Base-by-base conservation (phyloP, 768 basidiomycete species). In the Leccinum olivaceopallidum region DNA sequence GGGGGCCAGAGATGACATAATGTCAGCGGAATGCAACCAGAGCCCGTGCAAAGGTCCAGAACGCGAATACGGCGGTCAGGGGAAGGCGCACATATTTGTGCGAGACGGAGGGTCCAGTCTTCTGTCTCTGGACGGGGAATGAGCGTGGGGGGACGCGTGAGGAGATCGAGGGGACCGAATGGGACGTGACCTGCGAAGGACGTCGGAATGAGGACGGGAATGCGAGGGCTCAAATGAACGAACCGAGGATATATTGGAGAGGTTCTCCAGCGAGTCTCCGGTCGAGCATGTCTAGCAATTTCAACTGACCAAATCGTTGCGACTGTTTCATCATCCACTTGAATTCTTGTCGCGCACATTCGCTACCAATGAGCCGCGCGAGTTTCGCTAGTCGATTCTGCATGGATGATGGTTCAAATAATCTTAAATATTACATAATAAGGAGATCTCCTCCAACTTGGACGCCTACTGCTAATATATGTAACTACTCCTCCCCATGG, bases 111-210 rank as follows among this genome's bases (percentile, higher is more conserved):
- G 7, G 87, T 79, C 90, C 90, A 92, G 64, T 93, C 75, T 69
- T 97, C 94, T 0, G 96, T 99, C 75, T 99, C 96, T 49, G 95
- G 92, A 14, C 96, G 89, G 13, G 96, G 96, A 48, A 98, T 98
- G 63, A 98, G 86, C 18, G 88, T 86, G 2, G 96, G 96, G 3
- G 89, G 79, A 18, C 91, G 84, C 10, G 81, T 79, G 60, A 86
- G 77, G 67, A 98, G 81, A 66, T 84, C 80, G 52, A 98, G 84
- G 5, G 89, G 85, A 9, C 94, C 94, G 74, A 98, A 97, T 0
- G 94, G 92, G 69, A 92, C 89, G 32, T 84, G 87, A n/a, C 90
- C 93, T 73, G 47, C 18, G 28, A 20, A 8, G 6, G 1, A 8
- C 4, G 32, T 34, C 32, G 2, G 12, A 16, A 20, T 53, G 36